phyloP scores from a whole-genome alignment of 176 grass and related monocot species.

The Rhynchospora pubera region DNA sequence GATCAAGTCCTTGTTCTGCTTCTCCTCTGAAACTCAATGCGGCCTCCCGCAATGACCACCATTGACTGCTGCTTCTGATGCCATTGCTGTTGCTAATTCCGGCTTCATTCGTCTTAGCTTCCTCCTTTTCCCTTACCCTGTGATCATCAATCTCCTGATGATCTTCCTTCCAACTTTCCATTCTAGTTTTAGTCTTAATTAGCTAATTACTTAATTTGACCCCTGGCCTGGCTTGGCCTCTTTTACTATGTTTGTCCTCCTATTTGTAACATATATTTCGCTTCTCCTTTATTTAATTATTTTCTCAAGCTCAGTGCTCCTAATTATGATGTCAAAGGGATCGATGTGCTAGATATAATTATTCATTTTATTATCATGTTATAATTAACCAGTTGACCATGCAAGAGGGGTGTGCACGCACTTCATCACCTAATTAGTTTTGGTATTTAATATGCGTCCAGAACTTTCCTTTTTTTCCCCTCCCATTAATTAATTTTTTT shows the following conservation, averaged over 20 bases:
- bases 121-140: background rate
- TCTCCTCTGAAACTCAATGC: constrained; percentile 21
- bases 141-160: background rate
- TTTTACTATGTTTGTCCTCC: background rate
- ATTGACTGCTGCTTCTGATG: constrained; percentile 26
- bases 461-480: background rate
- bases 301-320: constrained; percentile 2
- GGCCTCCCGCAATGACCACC: constrained; percentile 26
- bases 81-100: background rate
- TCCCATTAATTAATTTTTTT: too few species aligned
- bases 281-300: background rate
- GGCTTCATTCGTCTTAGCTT: background rate
- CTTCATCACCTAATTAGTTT: background rate
- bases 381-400: background rate
- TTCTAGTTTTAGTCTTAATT: background rate
- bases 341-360: too few species aligned
- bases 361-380: background rate
- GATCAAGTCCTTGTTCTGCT: background rate
- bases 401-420: background rate
- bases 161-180: background rate
- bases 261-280: background rate
- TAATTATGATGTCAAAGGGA: background rate
- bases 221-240: too few species aligned
- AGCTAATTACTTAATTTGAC: background rate
- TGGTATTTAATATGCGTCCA: background rate